These are phyloP conservation scores for Penicillium lagena DNA, from an alignment of 495 filamentous ascomycete species.

Conservation along the genomic window DNA sequence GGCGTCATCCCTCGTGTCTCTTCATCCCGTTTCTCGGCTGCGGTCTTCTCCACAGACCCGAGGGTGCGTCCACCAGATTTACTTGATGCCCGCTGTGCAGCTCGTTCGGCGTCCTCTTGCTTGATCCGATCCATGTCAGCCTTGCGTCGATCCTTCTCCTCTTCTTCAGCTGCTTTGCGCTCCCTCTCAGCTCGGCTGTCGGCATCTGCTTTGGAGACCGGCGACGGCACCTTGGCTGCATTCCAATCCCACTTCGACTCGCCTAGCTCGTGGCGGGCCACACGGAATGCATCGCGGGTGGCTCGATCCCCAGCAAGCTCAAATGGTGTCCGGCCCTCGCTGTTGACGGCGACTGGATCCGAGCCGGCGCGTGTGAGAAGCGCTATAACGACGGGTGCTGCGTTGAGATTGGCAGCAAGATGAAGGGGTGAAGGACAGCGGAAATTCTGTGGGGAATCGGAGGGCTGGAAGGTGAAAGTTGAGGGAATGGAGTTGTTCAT, in stretches of 20 bases:
- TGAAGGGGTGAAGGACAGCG: conserved; percentile 86
- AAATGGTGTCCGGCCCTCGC: conserved; percentile 68
- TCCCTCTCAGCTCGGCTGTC: conserved; percentile 59
- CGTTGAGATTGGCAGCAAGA: conserved; percentile 72
- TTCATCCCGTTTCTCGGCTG: conserved; percentile 70
- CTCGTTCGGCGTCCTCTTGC: conserved; percentile 55
- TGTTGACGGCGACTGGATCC: conserved; percentile 64
- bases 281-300: conserved; percentile 86
- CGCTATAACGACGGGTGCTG: conserved; percentile 63
- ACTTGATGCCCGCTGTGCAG: conserved; percentile 29
- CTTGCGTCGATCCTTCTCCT: conserved; percentile 54
- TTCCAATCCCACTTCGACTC: conserved; percentile 78
- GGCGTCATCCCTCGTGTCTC: conserved; percentile 78
- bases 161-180: conserved; percentile 47
- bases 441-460: conserved; percentile 60
- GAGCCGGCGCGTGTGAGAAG: conserved; percentile 70
- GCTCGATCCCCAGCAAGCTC: conserved; percentile 80
- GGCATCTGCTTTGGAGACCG: conserved; percentile 61
- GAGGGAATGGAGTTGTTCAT: conserved; percentile 60
- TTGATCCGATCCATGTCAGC: conserved; percentile 58
- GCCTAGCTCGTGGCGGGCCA: conserved; percentile 76
- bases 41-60: conserved; percentile 54
- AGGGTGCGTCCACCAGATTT: conserved; percentile 42
- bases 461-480: conserved; percentile 68
- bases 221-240: conserved; percentile 59